Conservation (phyloP, 2,329 filamentous ascomycete species). For the Penicillium sp. region DNA sequence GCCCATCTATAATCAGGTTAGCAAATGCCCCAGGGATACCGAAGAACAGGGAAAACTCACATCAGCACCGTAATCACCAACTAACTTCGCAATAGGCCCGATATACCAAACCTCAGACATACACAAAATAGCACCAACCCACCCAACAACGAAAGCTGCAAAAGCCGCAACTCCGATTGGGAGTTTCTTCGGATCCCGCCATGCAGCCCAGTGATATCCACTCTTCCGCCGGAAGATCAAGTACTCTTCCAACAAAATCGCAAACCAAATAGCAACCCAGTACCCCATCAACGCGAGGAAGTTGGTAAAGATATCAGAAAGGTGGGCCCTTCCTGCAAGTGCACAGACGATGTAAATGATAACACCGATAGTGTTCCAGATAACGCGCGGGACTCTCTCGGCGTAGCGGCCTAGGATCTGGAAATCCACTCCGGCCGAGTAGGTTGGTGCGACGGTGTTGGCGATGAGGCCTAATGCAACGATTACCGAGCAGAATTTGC, state of each 20-base stretch:
- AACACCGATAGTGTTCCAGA: conserved; percentile 65
- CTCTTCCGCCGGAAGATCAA: conserved; percentile 57
- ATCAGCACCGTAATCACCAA: conserved; percentile 60
- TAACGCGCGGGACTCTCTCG: conserved; percentile 59
- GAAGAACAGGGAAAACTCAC: conserved; percentile 36
- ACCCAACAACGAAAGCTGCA: conserved; percentile 62
- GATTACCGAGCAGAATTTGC: conserved; percentile 66
- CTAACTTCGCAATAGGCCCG: conserved; percentile 59
- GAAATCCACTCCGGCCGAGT: conserved; percentile 66
- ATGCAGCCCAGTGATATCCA: conserved; percentile 61
- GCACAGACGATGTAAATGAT: conserved; percentile 66
- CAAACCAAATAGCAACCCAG: conserved; percentile 66
- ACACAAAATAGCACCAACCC: conserved; percentile 64
- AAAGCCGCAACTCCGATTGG: conserved; percentile 64
- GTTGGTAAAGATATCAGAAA: conserved; percentile 67
- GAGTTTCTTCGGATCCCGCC: conserved; percentile 60
- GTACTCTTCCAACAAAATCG: conserved; percentile 60
- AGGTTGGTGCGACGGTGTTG: conserved; percentile 66
- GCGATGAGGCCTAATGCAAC: conserved; percentile 64
- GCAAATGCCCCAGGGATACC: conserved; percentile 9
- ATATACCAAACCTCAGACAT: conserved; percentile 72
- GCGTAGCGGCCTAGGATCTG: conserved; percentile 64
- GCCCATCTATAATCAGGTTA: conserved; percentile 46
- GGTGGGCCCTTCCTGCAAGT: conserved; percentile 59
- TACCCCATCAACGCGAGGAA: conserved; percentile 71